Evolutionary conservation across 768 basidiomycete species (phyloP), one percentile per base, ranked within the genome.

Genomic region (Phanerochaete carnosa): DNA sequence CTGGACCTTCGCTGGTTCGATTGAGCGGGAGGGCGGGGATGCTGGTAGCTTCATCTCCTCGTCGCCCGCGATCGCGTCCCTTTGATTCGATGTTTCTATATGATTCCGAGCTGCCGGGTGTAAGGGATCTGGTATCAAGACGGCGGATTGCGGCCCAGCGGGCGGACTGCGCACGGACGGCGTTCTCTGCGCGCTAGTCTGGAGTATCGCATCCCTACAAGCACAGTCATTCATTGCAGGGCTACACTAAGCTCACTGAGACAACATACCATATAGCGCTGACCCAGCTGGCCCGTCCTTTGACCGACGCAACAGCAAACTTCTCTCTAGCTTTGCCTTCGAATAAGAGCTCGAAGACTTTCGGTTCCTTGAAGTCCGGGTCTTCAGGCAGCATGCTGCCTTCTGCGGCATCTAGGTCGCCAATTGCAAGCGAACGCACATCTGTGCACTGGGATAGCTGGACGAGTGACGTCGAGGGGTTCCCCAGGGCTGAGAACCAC

Each of bases 251-350:
- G 33, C 7, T 49, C 26, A 45, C 13, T 6, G 26, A 1, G 49
- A 32, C 8, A 11, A 69, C 78, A 67, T 69, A 89, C 90, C 90
- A 92, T 50, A 91, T 83, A 2, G 85, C 82, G 65, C 86, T 87
- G 53, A 92, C 80, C 90, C 90, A 92, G 9, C 79, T 80, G 3
- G 88, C 88, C 54, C 90, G 77, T 58, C 88, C 87, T 60, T 80
- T 78, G 28, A 83, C 80, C 23, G 84, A 84, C 11, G 75, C 70
- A 2, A 82, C 84, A 0, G 87, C 89, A 69, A 92, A 89, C 57
- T 77, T 82, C 67, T 89, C 86, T 56, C 72, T 75, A 3, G 71
- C 72, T 25, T 76, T 71, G 15, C 78, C 83, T 55, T 83, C 79
- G 58, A 89, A 87, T 19, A 80, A 54, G n/a, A 92, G 65, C 69